Evolutionary conservation across 1,139 yeast genomes (phyloP).

Genomic region (Scheffersomyces quercinus): DNA sequence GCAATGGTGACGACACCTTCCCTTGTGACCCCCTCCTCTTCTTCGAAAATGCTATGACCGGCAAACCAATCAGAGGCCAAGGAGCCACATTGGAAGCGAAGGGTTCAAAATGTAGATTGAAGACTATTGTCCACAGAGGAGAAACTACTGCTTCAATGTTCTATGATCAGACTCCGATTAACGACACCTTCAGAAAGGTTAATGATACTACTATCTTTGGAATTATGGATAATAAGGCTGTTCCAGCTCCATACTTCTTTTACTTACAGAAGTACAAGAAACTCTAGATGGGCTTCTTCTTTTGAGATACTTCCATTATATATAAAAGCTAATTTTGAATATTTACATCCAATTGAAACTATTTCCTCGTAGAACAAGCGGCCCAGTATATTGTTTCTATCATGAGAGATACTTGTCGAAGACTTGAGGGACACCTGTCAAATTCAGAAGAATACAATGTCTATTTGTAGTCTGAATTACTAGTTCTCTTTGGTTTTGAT

Average conservation of each 20-base stretch:
- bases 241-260: background rate
- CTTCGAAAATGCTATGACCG: background rate
- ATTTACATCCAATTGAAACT: too few relatives aligned
- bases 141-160: slow-evolving; percentile 4
- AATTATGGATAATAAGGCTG: background rate
- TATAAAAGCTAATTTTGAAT: too few relatives aligned
- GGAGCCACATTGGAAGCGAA: background rate
- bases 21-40: background rate
- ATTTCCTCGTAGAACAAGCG: too few relatives aligned
- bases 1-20: background rate
- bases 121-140: slow-evolving; percentile 3
- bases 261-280: background rate
- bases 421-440: too few relatives aligned
- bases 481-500: too few relatives aligned
- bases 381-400: too few relatives aligned
- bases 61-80: background rate
- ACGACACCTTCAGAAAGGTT: slow-evolving; percentile 5
- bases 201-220: slow-evolving; percentile 4
- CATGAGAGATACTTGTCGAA: too few relatives aligned
- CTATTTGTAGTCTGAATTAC: too few relatives aligned
- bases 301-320: too few relatives aligned
- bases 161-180: slow-evolving; percentile 3
- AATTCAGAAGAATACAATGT: too few relatives aligned
- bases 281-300: too few relatives aligned
- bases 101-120: slow-evolving; percentile 2